Base-by-base conservation (phyloP, 148 eudicot genomes). In the Polygonum maritimum region DNA sequence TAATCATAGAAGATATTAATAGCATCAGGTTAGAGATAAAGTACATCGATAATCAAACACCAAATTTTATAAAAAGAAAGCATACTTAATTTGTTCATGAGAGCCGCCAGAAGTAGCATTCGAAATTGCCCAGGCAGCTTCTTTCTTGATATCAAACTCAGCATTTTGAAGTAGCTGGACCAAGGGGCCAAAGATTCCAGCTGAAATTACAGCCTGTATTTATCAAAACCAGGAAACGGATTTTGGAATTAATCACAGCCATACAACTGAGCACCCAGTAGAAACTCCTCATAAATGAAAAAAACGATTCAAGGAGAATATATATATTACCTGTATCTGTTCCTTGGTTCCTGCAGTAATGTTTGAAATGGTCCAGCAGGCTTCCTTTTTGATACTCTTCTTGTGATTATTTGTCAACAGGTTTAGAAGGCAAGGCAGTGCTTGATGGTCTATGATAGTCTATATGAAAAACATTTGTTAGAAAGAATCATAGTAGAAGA, bases 81-180 rank as follows among this genome's bases (percentile, higher is more conserved):
- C 76, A 33, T 90, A 92, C 98, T 90, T 90, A 81, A 90, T 89
- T 83, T 92, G 98, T 33, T 92, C 98, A 78, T 83, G 82, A 74
- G 96, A 83, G 40, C 96, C 98, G 69, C 96, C 93, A 77, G 93
- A 90, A 75, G 97, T 92, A 74, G 97, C 95, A 83, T 90, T 92
- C 51, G 97, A 89, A 76, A 90, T 83, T 60, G 93, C 95, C 97
- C 97, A 92, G 31, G 97, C 97, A 83, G 97, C 97, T 82, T 90
- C 95, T 76, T 92, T 90, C 85, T 92, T 92, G 55, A 92, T 89
- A 81, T 92, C 98, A 84, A 92, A 92, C 85, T 90, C 96, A 3
- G 93, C 98, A 86, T 78, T 86, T 81, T 89, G 90, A 75, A 92
- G 92, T 69, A 92, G 88, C 67, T 78, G 82, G 75, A 89, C 87